Evolutionary conservation across 2,329 filamentous ascomycete genomes (phyloP), one percentile per base, ranked within the genome.

Genomic region (Trichoderma citrinoviride): DNA sequence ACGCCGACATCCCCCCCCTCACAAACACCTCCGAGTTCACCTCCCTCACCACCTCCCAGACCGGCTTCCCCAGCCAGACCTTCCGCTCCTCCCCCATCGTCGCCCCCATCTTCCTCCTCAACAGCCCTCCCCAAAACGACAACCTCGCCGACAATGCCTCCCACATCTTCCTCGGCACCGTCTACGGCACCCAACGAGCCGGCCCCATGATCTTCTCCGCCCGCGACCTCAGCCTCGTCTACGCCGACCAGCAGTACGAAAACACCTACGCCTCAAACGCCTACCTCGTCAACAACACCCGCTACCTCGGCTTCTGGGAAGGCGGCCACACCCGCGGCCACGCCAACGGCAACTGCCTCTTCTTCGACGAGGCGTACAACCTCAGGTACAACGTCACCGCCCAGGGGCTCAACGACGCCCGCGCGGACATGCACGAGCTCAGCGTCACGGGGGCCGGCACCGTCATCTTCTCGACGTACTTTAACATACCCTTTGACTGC

Each of bases 371-470:
- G 27, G 40, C 40, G 21, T 61, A 61, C 21, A 50, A 41, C 33
- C 57, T 61, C 21, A 21, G 25, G 23, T 61, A 61, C 33, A 61
- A 77, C 29, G 71, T 80, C 17, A 78, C 75, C 1, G 77, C 77
- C 2, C 73, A 70, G 27, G 74, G 76, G 12, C 67, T 77, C 14
- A 69, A 68, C 10, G 75, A 74, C 25, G 75, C 73, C 0, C 64
- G 71, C 10, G 74, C 73, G 7, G 77, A 61, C 6, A 61, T 61
- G 57, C 57, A 61, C 27, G 57, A 61, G 14, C 57, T 61, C 17
- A 49, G 46, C n/a, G 57, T 61, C 43, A 50, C 57, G 1, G 23
- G 27, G 1, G 19, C 5, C 17, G 46, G 27, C 17, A 50, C 44
- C 8, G 3, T 61, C 17, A 61, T 61, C 10, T 61, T 61, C 3